These are phyloP conservation scores for Sclerotinia borealis DNA, from an alignment of 2,329 filamentous ascomycete genomes.

Conservation along the genomic window DNA sequence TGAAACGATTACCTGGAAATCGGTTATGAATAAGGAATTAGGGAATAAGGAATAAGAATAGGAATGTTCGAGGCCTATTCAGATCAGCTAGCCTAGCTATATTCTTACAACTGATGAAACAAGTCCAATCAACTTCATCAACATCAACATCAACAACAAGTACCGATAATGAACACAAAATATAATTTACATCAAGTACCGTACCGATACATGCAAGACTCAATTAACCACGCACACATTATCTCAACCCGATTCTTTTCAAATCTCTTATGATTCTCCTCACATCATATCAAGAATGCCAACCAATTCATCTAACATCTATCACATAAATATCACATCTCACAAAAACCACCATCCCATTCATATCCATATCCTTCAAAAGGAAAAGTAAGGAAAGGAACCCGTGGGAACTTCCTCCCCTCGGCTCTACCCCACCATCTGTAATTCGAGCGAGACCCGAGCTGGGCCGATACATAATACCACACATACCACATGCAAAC, in stretches of 20 bases:
- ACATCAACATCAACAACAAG: too few species aligned
- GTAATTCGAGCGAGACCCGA: background rate
- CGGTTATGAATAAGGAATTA: background rate
- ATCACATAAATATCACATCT: constrained; percentile 4
- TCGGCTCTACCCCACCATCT: background rate
- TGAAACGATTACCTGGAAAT: background rate
- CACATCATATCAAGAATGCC: too few species aligned
- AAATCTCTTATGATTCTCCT: too few species aligned
- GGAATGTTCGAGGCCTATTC: background rate
- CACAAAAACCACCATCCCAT: too few species aligned
- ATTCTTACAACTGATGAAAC: too few species aligned
- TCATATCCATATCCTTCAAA: background rate
- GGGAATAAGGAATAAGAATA: too few species aligned
- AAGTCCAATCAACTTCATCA: too few species aligned
- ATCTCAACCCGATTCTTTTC: too few species aligned
- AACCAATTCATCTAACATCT: background rate
- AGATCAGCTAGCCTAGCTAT: background rate
- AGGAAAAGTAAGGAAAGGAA: background rate
- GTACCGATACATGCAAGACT: too few species aligned
- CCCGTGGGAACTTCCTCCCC: background rate
- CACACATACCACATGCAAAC: too few species aligned
- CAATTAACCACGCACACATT: too few species aligned
- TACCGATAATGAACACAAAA: background rate
- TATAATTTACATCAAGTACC: too few species aligned
- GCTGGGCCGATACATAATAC: background rate